These are phyloP conservation scores for Pseudogymnoascus sp. DNA, from an alignment of 2,329 filamentous ascomycete species.

Conservation along the genomic window DNA sequence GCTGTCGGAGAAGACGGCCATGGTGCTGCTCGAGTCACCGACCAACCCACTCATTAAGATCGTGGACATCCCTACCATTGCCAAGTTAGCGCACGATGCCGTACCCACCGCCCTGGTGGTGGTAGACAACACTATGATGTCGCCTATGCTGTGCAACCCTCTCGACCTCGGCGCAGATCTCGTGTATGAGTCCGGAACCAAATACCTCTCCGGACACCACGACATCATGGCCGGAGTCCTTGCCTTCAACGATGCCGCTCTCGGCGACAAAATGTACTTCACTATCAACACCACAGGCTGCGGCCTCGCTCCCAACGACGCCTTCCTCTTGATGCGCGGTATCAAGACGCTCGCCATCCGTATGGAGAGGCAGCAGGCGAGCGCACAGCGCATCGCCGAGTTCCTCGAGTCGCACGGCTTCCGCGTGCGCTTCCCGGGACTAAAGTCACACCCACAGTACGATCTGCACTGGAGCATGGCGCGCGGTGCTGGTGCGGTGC, in stretches of 20 bases:
- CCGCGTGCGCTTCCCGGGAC: constrained; percentile 86
- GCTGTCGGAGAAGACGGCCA: constrained; percentile 74
- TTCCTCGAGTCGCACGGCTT: constrained; percentile 90
- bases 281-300: constrained; percentile 96
- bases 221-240: constrained; percentile 98
- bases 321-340: constrained; percentile 88
- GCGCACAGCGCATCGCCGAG: constrained; percentile 81
- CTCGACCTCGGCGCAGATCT: constrained; percentile 92
- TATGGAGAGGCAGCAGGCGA: constrained; percentile 97
- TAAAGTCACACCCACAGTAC: constrained; percentile 94
- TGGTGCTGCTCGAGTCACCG: constrained; percentile 93
- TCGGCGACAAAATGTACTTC: constrained; percentile 90
- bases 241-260: constrained; percentile 71
- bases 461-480: constrained; percentile 94
- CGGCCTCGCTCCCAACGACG: constrained; percentile 89
- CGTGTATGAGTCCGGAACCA: constrained; percentile 95
- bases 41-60: constrained; percentile 99
- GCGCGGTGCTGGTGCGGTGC: constrained; percentile 83
- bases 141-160: constrained; percentile 86
- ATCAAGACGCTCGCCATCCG: constrained; percentile 95
- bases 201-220: constrained; percentile 96
- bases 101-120: constrained; percentile 77
- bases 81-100: constrained; percentile 65
- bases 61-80: constrained; percentile 79
- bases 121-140: constrained; percentile 99